These are phyloP conservation scores for Paraleonurus japonicus DNA, from an alignment of 257 asterid species.

Conservation along the genomic window DNA sequence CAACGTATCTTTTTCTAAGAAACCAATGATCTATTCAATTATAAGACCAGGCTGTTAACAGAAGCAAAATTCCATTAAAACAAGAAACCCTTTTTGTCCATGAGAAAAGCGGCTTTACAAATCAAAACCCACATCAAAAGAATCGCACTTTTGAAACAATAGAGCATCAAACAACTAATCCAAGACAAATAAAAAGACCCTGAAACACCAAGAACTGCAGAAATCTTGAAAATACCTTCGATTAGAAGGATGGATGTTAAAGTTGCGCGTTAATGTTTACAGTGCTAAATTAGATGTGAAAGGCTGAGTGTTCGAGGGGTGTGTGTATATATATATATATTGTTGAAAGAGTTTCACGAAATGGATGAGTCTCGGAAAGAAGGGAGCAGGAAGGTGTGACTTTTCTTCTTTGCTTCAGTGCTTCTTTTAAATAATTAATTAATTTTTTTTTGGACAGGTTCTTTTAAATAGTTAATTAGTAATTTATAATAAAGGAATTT, in stretches of 20 bases:
- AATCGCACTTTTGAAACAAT: conserved; percentile 23
- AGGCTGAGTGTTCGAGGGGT: conserved; percentile 32
- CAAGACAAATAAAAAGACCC: background rate
- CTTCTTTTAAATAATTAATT: background rate
- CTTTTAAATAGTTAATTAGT: background rate
- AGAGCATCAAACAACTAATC: background rate
- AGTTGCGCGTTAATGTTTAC: conserved; percentile 5
- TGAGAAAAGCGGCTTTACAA: conserved; percentile 5
- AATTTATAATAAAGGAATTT: no score
- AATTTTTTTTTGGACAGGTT: background rate
- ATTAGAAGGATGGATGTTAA: background rate
- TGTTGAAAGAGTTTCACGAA: conserved; percentile 1
- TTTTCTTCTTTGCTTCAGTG: conserved; percentile 47
- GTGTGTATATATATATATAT: conserved; percentile 29
- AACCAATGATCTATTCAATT: conserved; percentile 29
- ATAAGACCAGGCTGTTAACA: conserved; percentile 32
- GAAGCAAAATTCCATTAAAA: conserved; percentile 12
- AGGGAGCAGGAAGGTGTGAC: conserved; percentile 72
- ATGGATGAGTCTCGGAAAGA: conserved; percentile 27
- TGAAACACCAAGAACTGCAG: background rate
- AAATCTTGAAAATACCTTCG: conserved; percentile 43
- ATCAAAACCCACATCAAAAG: conserved; percentile 36
- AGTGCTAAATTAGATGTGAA: conserved; percentile 3
- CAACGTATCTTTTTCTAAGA: conserved; percentile 19
- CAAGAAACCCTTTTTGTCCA: conserved; percentile 19